These are phyloP conservation scores for Lasiodiplodia citricola DNA, from an alignment of 2,329 filamentous ascomycete species.

Conservation along the genomic window DNA sequence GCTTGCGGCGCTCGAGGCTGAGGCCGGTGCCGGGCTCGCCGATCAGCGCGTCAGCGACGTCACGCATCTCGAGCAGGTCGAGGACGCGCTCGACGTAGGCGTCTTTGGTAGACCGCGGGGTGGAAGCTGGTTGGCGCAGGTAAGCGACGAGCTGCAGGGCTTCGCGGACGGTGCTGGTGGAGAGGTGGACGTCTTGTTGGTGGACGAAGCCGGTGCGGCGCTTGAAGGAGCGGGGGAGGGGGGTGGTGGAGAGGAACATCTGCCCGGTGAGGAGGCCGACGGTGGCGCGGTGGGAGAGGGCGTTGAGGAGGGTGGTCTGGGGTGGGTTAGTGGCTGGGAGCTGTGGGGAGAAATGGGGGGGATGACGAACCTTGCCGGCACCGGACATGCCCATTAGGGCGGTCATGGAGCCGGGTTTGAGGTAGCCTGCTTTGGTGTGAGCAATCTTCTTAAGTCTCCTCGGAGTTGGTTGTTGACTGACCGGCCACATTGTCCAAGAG, in stretches of 20 bases:
- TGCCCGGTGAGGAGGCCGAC: constrained; percentile 69
- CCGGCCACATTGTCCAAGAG: not conserved
- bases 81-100: constrained; percentile 69
- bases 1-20: constrained; percentile 72
- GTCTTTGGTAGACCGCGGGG: constrained; percentile 63
- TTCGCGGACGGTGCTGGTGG: constrained; percentile 69
- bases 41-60: constrained; percentile 69
- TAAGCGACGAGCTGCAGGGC: constrained; percentile 72
- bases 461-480: not conserved
- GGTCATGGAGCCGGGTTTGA: constrained; percentile 76
- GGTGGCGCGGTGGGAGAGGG: constrained; percentile 73
- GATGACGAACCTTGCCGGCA: not conserved
- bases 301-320: constrained; percentile 81
- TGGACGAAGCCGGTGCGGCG: constrained; percentile 73
- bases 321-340: not conserved
- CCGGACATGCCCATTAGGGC: constrained; percentile 78
- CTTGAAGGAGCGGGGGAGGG: constrained; percentile 68
- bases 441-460: not conserved
- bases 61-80: constrained; percentile 69
- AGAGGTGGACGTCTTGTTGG: constrained; percentile 74
- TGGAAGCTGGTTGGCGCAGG: constrained; percentile 57
- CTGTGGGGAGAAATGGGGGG: too few species aligned
- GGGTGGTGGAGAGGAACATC: constrained; percentile 72
- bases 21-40: constrained; percentile 67
- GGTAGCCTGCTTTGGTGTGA: constrained; percentile 52